Conservation (phyloP, 306 rosid species). For the Lathyrus oleraceus region DNA sequence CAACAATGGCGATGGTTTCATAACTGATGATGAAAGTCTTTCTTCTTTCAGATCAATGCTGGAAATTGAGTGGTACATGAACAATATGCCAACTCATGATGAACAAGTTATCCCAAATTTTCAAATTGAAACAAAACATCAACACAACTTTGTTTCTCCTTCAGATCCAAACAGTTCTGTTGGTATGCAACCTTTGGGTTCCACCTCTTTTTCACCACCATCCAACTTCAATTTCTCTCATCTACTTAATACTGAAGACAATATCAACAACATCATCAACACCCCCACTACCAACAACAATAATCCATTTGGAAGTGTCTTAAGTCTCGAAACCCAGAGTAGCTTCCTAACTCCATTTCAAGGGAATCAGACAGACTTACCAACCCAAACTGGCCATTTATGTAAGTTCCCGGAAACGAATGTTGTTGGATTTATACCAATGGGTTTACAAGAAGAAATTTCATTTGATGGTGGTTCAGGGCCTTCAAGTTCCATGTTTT, state of each 20-base stretch:
- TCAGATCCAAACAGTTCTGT: conserved; percentile 35
- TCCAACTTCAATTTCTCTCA: conserved; percentile 50
- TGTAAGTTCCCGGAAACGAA: conserved; percentile 40
- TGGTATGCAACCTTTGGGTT: conserved; percentile 49
- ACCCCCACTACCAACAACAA: neutral
- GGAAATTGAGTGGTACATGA: conserved; percentile 61
- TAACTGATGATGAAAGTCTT: too few species aligned
- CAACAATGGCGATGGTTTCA: neutral
- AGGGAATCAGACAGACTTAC: conserved; percentile 42
- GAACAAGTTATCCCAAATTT: conserved; percentile 37
- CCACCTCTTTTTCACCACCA: conserved; percentile 58
- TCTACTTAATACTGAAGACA: conserved; percentile 30
- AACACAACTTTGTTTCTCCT: conserved; percentile 26
- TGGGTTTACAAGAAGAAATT: neutral
- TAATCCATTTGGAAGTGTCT: conserved; percentile 48
- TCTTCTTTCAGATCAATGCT: conserved; percentile 59
- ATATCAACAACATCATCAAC: neutral
- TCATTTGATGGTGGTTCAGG: conserved; percentile 36
- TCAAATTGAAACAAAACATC: conserved; percentile 31
- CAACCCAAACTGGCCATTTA: conserved; percentile 24
- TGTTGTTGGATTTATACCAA: conserved; percentile 23
- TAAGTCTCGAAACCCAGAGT: conserved; percentile 51
- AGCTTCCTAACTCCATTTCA: conserved; percentile 42
- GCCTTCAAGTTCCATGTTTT: conserved; percentile 44
- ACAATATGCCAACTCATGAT: conserved; percentile 37